Evolutionary conservation across 257 asterid species (phyloP).

Genomic region (Galeopsis tetrahit): DNA sequence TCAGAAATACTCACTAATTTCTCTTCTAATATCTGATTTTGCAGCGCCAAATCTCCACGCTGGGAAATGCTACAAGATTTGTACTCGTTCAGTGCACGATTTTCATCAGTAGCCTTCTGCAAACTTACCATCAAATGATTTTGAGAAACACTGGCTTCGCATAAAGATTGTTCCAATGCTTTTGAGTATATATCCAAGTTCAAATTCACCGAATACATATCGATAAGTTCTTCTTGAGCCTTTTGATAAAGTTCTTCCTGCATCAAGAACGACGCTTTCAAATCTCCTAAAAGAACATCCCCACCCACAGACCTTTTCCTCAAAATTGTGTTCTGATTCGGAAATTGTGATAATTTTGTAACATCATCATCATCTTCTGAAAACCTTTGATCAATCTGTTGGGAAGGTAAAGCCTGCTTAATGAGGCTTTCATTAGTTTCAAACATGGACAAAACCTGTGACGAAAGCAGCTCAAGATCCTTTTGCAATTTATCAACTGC

Average conservation of each 20-base stretch:
- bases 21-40: conserved; percentile 70
- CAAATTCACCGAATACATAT: conserved; percentile 71
- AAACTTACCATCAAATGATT: conserved; percentile 62
- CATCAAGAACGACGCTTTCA: conserved; percentile 72
- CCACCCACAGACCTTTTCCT: conserved; percentile 63
- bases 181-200: conserved; percentile 82
- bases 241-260: conserved; percentile 83
- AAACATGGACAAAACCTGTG: conserved; percentile 91
- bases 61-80: conserved; percentile 62
- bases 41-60: conserved; percentile 62
- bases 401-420: conserved; percentile 75
- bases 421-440: conserved; percentile 87
- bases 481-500: conserved; percentile 94
- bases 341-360: conserved; percentile 35
- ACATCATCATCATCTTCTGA: conserved; percentile 49
- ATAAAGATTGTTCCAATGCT: conserved; percentile 58
- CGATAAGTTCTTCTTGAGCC: conserved; percentile 83
- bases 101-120: conserved; percentile 69
- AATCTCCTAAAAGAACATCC: conserved; percentile 77
- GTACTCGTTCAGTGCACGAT: conserved; percentile 57
- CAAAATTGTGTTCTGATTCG: conserved; percentile 45
- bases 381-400: conserved; percentile 34
- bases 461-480: conserved; percentile 93
- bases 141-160: conserved; percentile 66
- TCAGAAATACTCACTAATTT: conserved; percentile 47